A percentile compares a stretch with the other conserved stretches of the same genome.
These are phyloP conservation scores for Bidens hawaiensis DNA, from an alignment of 140 eudicot genomes.

Conservation along the genomic window DNA sequence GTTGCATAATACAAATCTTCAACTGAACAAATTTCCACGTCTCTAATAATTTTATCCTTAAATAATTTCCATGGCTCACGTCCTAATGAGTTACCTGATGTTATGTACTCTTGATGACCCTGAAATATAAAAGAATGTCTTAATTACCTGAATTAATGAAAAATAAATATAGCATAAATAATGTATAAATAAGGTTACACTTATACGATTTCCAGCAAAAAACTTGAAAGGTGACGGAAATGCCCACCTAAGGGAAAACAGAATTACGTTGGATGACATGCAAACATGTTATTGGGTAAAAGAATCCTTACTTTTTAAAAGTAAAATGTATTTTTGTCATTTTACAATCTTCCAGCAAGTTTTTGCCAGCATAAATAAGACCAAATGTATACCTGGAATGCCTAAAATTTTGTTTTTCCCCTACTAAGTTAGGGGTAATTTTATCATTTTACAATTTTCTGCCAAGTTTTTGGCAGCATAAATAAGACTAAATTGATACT, in stretches of 20 bases:
- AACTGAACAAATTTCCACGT: conserved; percentile 67
- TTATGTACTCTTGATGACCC: conserved; percentile 79
- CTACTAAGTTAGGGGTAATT: neutral
- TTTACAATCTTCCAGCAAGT: neutral
- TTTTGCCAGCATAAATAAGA: neutral
- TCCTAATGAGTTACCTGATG: conserved; percentile 4
- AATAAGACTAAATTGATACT: too few relatives aligned
- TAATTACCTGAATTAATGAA: neutral
- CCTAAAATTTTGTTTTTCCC: neutral
- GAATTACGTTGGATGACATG: neutral
- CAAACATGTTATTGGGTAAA: neutral
- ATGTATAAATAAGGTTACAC: too few relatives aligned
- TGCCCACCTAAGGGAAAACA: neutral
- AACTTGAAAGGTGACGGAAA: neutral
- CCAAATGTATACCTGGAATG: neutral
- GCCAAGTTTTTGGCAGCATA: too few relatives aligned
- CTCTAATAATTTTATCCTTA: conserved; percentile 31
- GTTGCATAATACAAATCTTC: conserved; percentile 45
- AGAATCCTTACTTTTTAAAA: neutral
- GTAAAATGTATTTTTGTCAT: neutral
- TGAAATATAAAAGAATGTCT: conserved; percentile 22
- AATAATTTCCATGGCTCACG: conserved; percentile 52
- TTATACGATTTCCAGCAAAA: too few relatives aligned
- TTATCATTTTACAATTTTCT: too few relatives aligned
- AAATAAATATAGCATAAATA: neutral